Evolutionary conservation across 2,329 filamentous ascomycete genomes (phyloP), one percentile per base, ranked within the genome.

Genomic region (Penicillium hordei): DNA sequence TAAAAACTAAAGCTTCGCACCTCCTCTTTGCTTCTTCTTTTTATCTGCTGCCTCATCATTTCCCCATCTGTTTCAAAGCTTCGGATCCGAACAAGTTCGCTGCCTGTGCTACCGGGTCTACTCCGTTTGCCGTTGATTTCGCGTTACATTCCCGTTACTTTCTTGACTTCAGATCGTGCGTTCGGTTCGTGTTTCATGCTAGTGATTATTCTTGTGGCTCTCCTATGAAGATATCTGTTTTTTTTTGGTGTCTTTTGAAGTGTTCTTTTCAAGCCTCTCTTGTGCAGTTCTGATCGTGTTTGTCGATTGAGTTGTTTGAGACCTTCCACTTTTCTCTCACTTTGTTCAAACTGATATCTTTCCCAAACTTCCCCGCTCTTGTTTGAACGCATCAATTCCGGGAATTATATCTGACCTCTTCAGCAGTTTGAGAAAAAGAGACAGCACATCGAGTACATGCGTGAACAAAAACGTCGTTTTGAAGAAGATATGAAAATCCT

Each of bases 351-450:
- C 23, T 31, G 19, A 52, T 38, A 21, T 15, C 40, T 39, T 46
- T 31, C 13, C 9, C 38, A 44, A 44, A 44, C 38, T 21, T 21
- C 8, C 31, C 17, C 8, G n/a, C 13, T 29, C n/a, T 54, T 50
- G 40, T 33, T 42, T 52, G 54, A 34, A 10, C 7, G 19, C 3
- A 13, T 40, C 33, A 33, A 29, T 46, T 48, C 15, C 2, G 19
- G 4, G 25, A 49, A 25, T 17, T 9, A 23, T 34, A 56, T 58
- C 56, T 52, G n/a, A 59, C 44, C 51, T 60, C 67, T 76, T 81
- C 68, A 85, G 74, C 75, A 97, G 93, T 86, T 96, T 72, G 93
- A 96, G 75, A 94, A 94, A 78, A 96, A 96, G 78, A 91, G 92
- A 70, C 81, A 90, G 70, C 92, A 96, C 75, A 95, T 95, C 79